phyloP scores from a whole-genome alignment of 2,329 filamentous ascomycete genomes.

The Cyclaneusma minus region DNA sequence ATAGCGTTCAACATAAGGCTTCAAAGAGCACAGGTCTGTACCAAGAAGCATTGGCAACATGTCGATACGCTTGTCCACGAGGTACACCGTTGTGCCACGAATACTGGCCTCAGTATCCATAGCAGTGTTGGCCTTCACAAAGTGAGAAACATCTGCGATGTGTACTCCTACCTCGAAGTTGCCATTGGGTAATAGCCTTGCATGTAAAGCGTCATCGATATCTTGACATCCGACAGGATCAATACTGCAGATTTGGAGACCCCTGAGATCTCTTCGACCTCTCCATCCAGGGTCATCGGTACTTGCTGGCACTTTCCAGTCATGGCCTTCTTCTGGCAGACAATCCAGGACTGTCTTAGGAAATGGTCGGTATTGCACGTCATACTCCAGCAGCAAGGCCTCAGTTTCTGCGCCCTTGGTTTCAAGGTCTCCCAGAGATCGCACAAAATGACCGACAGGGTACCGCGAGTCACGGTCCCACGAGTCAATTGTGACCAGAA shows the following conservation, averaged over 20 bases:
- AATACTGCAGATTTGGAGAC: conserved; percentile 88
- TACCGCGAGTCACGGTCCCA: conserved; percentile 93
- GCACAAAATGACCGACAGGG: conserved; percentile 84
- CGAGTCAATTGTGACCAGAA: conserved; percentile 83
- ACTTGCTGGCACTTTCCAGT: conserved; percentile 79
- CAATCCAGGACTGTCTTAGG: conserved; percentile 92
- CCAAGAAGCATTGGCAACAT: conserved; percentile 96
- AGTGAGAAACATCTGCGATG: conserved; percentile 98
- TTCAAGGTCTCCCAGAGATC: conserved; percentile 83
- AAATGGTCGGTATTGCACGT: conserved; percentile 95
- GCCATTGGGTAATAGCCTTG: conserved; percentile 69
- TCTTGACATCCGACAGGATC: conserved; percentile 93
- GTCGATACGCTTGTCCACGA: conserved; percentile 98
- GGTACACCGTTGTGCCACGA: conserved; percentile 88
- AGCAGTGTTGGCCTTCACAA: conserved; percentile 89
- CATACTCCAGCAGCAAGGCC: conserved; percentile 82
- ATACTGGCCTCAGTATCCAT: conserved; percentile 95
- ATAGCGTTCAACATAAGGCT: conserved; percentile 91
- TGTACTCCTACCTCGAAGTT: conserved; percentile 95
- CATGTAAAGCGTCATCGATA: conserved; percentile 94
- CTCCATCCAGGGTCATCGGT: conserved; percentile 75
- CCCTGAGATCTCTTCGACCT: conserved; percentile 68
- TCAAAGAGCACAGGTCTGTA: conserved; percentile 89
- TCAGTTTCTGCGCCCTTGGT: conserved; percentile 97
- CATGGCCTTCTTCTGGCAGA: conserved; percentile 76